Evolutionary conservation across 1,284 basidiomycete species (phyloP).

Genomic region (Tremellales sp.): DNA sequence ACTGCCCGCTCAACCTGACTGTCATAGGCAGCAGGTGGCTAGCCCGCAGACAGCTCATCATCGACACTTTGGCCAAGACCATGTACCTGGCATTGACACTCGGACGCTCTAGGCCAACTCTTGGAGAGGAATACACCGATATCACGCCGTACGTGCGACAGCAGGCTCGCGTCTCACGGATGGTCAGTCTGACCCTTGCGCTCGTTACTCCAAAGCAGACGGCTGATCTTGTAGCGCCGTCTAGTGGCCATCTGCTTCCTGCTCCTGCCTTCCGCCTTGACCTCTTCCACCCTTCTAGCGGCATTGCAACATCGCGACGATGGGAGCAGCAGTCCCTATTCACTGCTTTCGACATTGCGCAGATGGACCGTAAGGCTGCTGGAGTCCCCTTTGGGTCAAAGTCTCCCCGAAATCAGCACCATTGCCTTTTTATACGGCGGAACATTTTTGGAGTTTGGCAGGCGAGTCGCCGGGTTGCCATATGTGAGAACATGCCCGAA

Average conservation of each 20-base stretch:
- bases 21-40: slow-evolving; percentile 74
- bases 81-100: slow-evolving; percentile 72
- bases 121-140: slow-evolving; percentile 89
- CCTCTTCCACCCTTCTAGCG: slow-evolving; percentile 13
- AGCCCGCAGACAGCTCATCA: slow-evolving; percentile 72
- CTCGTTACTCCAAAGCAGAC: no score
- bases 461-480: slow-evolving; percentile 65
- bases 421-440: slow-evolving; percentile 77
- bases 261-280: slow-evolving; percentile 61
- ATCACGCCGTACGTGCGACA: slow-evolving; percentile 77
- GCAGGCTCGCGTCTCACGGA: slow-evolving; percentile 41
- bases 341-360: not conserved
- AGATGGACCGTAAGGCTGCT: slow-evolving; percentile 21
- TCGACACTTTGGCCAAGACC: slow-evolving; percentile 67
- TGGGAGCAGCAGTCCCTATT: not conserved
- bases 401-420: slow-evolving; percentile 64
- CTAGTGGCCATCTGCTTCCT: slow-evolving; percentile 60
- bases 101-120: slow-evolving; percentile 73
- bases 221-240: slow-evolving; percentile 27
- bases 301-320: not conserved
- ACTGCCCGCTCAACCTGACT: not conserved
- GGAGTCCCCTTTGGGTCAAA: slow-evolving; percentile 33
- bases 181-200: no score
- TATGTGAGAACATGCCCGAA: slow-evolving; percentile 57
- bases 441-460: slow-evolving; percentile 68